phyloP scores from a whole-genome alignment of 495 filamentous ascomycete genomes.

The Massariosphaeria phaeospora region DNA sequence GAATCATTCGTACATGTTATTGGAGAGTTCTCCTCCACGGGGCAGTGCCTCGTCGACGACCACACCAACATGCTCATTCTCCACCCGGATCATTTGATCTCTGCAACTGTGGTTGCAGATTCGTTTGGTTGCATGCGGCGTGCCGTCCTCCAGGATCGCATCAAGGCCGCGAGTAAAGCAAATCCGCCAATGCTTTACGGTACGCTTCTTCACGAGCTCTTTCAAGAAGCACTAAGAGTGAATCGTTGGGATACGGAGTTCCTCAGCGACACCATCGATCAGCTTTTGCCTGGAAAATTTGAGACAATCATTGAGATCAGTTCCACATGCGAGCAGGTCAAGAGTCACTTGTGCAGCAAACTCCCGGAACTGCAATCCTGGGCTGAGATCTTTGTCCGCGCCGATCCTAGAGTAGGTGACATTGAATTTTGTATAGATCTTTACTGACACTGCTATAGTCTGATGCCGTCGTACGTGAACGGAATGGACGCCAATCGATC shows the following conservation, averaged over 20 bases:
- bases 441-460: slow-evolving; percentile 43
- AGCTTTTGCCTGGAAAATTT: slow-evolving; percentile 62
- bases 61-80: slow-evolving; percentile 79
- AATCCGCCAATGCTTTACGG: slow-evolving; percentile 80
- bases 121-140: slow-evolving; percentile 84
- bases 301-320: slow-evolving; percentile 83
- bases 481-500: slow-evolving; percentile 63
- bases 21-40: slow-evolving; percentile 63
- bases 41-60: slow-evolving; percentile 71
- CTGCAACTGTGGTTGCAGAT: slow-evolving; percentile 87
- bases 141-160: slow-evolving; percentile 86
- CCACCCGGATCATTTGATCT: slow-evolving; percentile 92
- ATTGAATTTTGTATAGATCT: not conserved
- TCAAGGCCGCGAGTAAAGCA: slow-evolving; percentile 77
- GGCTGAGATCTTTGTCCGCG: slow-evolving; percentile 73
- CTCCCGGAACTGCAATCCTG: slow-evolving; percentile 71
- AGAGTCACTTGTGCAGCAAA: slow-evolving; percentile 72
- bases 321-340: slow-evolving; percentile 63
- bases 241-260: slow-evolving; percentile 74
- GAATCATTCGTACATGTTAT: slow-evolving; percentile 80
- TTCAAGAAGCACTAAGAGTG: slow-evolving; percentile 79
- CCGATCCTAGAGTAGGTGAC: slow-evolving; percentile 60
- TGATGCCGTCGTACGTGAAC: slow-evolving; percentile 70
- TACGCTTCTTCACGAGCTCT: slow-evolving; percentile 86
- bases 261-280: slow-evolving; percentile 58